Conservation (phyloP, 192 early-diverging fungal species). For the Backusella mclennaniae region DNA sequence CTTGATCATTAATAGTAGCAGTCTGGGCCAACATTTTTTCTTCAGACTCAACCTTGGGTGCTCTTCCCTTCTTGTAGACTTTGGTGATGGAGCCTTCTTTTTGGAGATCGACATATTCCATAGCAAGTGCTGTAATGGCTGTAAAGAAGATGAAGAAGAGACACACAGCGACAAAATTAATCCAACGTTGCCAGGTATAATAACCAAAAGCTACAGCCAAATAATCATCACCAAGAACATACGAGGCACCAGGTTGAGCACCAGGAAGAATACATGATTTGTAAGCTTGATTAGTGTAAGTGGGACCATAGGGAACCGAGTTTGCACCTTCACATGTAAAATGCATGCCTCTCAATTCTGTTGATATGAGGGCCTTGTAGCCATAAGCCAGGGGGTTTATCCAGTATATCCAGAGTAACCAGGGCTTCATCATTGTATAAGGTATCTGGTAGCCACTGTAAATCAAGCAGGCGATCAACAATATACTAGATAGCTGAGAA, state of each 20-base stretch:
- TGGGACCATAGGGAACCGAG: slow-evolving; percentile 47
- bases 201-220: slow-evolving; percentile 47
- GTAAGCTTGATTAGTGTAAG: slow-evolving; percentile 43
- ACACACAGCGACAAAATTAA: slow-evolving; percentile 42
- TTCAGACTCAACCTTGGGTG: slow-evolving; percentile 1
- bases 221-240: slow-evolving; percentile 55
- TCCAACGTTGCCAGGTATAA: slow-evolving; percentile 50
- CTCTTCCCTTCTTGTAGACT: slow-evolving; percentile 44
- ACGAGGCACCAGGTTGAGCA: slow-evolving; percentile 43
- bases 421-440: slow-evolving; percentile 54
- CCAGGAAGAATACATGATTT: slow-evolving; percentile 60
- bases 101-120: slow-evolving; percentile 65
- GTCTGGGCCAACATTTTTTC: slow-evolving; percentile 11
- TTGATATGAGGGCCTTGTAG: slow-evolving; percentile 66
- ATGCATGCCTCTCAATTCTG: slow-evolving; percentile 53
- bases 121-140: slow-evolving; percentile 38
- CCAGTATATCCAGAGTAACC: slow-evolving; percentile 60
- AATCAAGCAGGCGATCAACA: slow-evolving; percentile 53
- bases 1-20: slow-evolving; percentile 3
- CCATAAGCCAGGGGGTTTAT: slow-evolving; percentile 73
- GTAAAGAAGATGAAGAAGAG: slow-evolving; percentile 45
- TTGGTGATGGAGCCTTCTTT: slow-evolving; percentile 54
- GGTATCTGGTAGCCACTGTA: slow-evolving; percentile 68
- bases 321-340: slow-evolving; percentile 26
- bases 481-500: slow-evolving; percentile 48